Evolutionary conservation across 2,329 filamentous ascomycete species (phyloP).

Genomic region (Aureobasidium sp.): DNA sequence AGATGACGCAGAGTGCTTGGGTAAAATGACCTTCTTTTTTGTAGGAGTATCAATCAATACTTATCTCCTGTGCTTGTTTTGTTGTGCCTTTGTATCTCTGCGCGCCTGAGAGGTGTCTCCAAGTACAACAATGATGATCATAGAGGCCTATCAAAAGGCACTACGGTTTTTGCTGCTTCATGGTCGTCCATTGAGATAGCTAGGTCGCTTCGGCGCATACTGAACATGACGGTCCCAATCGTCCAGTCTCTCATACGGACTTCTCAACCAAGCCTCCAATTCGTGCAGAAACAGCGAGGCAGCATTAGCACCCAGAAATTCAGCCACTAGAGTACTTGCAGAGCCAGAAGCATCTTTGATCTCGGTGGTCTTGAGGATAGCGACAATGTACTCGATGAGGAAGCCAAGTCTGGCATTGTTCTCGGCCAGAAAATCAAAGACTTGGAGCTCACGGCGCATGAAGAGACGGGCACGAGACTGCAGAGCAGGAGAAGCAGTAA

Average conservation of each 20-base stretch:
- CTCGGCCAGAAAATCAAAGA: slow-evolving; percentile 66
- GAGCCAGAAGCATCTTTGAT: slow-evolving; percentile 70
- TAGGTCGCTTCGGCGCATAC: slow-evolving; percentile 41
- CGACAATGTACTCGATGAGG: slow-evolving; percentile 76
- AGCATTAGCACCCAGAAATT: slow-evolving; percentile 70
- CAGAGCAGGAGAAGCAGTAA: slow-evolving; percentile 59
- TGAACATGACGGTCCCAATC: slow-evolving; percentile 79
- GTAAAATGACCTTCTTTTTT: neutral
- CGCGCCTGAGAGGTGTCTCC: neutral
- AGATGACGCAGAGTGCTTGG: neutral
- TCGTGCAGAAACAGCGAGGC: slow-evolving; percentile 78
- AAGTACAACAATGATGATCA: neutral
- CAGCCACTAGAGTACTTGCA: slow-evolving; percentile 69
- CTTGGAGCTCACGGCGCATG: slow-evolving; percentile 74
- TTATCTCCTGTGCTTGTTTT: neutral
- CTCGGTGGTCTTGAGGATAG: slow-evolving; percentile 76
- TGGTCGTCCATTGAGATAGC: neutral
- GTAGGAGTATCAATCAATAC: neutral
- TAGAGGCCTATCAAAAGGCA: neutral
- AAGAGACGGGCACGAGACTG: slow-evolving; percentile 72
- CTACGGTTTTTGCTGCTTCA: neutral
- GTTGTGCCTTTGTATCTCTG: neutral
- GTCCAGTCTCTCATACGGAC: slow-evolving; percentile 63
- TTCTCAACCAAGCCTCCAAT: slow-evolving; percentile 72
- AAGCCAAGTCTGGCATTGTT: slow-evolving; percentile 63